Base-by-base conservation (phyloP, 306 rosid species). In the Parietaria judaica region DNA sequence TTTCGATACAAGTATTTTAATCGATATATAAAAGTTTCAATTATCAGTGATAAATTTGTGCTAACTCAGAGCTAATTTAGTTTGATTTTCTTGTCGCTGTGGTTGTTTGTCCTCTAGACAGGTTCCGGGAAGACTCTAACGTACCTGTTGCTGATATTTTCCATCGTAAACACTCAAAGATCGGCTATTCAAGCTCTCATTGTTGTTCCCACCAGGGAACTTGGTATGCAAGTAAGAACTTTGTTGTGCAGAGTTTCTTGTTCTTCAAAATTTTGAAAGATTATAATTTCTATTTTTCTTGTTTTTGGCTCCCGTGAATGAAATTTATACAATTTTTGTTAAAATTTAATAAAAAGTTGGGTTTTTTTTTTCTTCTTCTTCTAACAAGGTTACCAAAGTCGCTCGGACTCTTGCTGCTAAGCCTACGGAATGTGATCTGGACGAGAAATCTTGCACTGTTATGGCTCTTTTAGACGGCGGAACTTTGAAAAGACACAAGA, bases 391-490 rank as follows among this genome's bases (percentile, higher is more conserved):
- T 47, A 75, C 99, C 3, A 92, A 78, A 76, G 94, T 92, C 78
- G 95, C 99, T 58, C 71, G 96, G 78, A 71, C 74, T 71, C 72
- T 92, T 71, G 95, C 90, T 0, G 83, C 82, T 41, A 85, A 72
- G 80, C 86, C 89, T 34, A 54, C 50, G 6, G 88, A 75, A 57
- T 64, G 74, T 15, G 79, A 79, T 69, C 57, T 55, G 68, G 99
- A 78, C 76, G 83, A 75, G 61, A 86, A 80, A 64, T 75, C 77
- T 34, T 84, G 81, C 71, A 78, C 81, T 58, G 82, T 86, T 68
- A 92, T 92, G 99, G 90, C 95, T 76, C 80, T 92, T 67, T 84
- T 92, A 62, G 99, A 92, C 56, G 96, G 96, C 63, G 99, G 99
- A 79, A 79, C 86, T 61, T 73, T 92, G 83, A 86, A 62, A 76